Evolutionary conservation across 1,284 basidiomycete genomes (phyloP), one percentile per base, ranked within the genome.

Genomic region (Testicularia cyperi): DNA sequence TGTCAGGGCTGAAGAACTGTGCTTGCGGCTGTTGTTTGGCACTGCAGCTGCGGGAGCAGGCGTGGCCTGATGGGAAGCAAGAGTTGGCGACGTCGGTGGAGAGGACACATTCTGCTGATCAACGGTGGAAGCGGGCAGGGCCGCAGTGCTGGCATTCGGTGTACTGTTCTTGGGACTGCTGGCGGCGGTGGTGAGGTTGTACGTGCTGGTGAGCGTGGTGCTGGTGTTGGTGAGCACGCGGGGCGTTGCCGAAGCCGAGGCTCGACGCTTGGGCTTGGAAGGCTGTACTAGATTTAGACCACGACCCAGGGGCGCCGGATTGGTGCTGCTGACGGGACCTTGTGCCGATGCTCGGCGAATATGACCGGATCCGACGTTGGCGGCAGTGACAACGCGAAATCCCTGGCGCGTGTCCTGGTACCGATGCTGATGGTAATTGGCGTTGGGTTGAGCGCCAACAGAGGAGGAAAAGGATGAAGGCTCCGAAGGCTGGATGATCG

Each of bases 391-490:
- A n/a, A 74, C 72, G 16, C 68, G 53, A 43, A 62, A 70, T 2
- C 58, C 58, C 13, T 65, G 46, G 25, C 64, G 49, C 42, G 66
- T 67, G 44, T 72, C 66, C 19, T 64, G 57, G 44, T 72, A 71
- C 6, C 56, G 34, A 35, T 65, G 62, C 20, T 63, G 62, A 25
- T 74, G 72, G 47, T 62, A 76, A 41, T 74, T 74, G 15, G 61
- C 70, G 8, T 61, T 61, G 4, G 74, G 74, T 38, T 76, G 65
- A 5, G 64, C 74, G 13, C 68, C 69, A 2, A 76, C 63, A 0
- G 70, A 73, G 2, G 69, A 72, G 1, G 68, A 72, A 34, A 74
- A 72, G 6, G 69, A 72, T 18, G 70, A 74, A 5, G 74, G 74
- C 49, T 76, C 74, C 7, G 56, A 47, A 1, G 72, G 70, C 14